phyloP scores from a whole-genome alignment of 2,329 filamentous ascomycete genomes.

The Aspergillus carbonarius region DNA sequence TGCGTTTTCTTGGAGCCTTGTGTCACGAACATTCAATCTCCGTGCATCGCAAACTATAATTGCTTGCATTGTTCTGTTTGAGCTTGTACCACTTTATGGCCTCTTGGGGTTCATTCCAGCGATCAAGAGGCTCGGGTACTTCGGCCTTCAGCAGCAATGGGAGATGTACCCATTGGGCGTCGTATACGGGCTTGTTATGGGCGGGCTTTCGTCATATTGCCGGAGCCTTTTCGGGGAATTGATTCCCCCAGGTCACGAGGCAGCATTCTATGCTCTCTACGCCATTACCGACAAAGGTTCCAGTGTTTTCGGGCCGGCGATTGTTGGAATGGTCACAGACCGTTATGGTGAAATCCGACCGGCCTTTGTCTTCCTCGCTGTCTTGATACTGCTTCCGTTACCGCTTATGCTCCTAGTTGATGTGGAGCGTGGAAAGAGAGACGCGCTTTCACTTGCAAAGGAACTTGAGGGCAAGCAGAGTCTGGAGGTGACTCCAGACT shows the following conservation, averaged over 20 bases:
- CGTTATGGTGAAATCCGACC: slow-evolving; percentile 74
- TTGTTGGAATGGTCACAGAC: slow-evolving; percentile 92
- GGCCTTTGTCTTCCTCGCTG: slow-evolving; percentile 88
- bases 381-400: slow-evolving; percentile 79
- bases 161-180: slow-evolving; percentile 94
- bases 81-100: slow-evolving; percentile 89
- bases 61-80: slow-evolving; percentile 85
- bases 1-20: slow-evolving; percentile 82
- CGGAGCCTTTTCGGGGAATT: slow-evolving; percentile 89
- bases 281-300: slow-evolving; percentile 97
- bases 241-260: slow-evolving; percentile 90
- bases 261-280: slow-evolving; percentile 94
- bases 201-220: slow-evolving; percentile 90
- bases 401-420: slow-evolving; percentile 83
- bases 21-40: slow-evolving; percentile 69
- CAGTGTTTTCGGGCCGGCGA: slow-evolving; percentile 87
- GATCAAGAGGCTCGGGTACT: slow-evolving; percentile 68
- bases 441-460: slow-evolving; percentile 65
- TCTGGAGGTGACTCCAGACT: slow-evolving; percentile 20
- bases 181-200: slow-evolving; percentile 89
- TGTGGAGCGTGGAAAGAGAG: slow-evolving; percentile 72
- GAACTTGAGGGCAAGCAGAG: slow-evolving; percentile 39
- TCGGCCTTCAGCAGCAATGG: slow-evolving; percentile 90
- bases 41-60: slow-evolving; percentile 85
- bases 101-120: slow-evolving; percentile 83